These are phyloP conservation scores for Wallacemonas rigidus DNA, from an alignment of 208 protist genomes.

Conservation along the genomic window DNA sequence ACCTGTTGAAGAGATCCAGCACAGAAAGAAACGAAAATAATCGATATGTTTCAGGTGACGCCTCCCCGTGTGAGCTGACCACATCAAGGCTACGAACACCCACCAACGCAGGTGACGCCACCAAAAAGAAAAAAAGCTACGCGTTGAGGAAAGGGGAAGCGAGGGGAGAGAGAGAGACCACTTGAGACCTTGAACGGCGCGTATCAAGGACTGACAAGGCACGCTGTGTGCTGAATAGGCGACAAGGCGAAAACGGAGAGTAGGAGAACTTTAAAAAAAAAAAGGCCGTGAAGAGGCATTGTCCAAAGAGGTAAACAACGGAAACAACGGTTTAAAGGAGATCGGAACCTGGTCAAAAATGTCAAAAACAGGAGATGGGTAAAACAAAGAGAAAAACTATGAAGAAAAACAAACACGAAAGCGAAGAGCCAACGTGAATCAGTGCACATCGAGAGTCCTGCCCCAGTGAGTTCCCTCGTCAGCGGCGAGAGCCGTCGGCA, in stretches of 20 bases:
- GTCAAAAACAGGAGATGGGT: neutral
- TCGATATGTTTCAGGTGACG: no score
- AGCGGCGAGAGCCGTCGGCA: neutral
- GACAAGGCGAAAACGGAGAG: constrained; percentile 4
- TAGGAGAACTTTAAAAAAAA: constrained; percentile 6
- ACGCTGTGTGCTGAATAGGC: no score
- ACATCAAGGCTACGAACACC: no score
- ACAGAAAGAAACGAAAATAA: no score
- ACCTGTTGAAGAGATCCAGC: no score
- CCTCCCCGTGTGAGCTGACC: no score
- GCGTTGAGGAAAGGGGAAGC: neutral
- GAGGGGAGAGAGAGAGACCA: constrained; percentile 14
- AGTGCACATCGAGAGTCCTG: neutral
- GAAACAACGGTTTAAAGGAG: no score
- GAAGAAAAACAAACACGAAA: constrained; percentile 3
- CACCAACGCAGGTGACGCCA: no score
- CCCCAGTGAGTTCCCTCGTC: neutral
- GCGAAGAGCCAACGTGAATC: neutral
- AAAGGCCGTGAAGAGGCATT: neutral
- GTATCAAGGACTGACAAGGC: no score
- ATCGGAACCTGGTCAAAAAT: neutral
- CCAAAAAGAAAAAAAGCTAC: constrained; percentile 6
- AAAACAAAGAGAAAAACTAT: constrained; percentile 14
- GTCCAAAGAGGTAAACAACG: no score
- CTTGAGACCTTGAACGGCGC: no score